Conservation (phyloP, 805 yeast species). For the Myxozyma mucilagina region DNA sequence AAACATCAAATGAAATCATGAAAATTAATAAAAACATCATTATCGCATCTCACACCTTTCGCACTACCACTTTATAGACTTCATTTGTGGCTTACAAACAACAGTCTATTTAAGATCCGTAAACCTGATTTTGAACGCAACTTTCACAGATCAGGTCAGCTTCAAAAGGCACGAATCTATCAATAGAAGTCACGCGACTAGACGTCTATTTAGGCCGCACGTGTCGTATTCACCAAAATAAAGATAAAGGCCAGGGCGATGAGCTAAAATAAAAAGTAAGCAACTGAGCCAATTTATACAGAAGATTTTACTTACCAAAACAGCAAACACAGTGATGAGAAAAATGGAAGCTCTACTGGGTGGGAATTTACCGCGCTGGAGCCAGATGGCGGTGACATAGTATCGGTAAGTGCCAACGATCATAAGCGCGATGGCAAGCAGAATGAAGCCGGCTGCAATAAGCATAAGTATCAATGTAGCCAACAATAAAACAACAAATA, state of each 20-base stretch:
- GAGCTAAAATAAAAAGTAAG: constrained; percentile 4
- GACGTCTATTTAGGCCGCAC: neutral
- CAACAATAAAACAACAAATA: neutral
- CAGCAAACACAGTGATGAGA: constrained; percentile 13
- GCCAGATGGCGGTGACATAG: constrained; percentile 28
- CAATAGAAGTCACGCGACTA: too few relatives aligned
- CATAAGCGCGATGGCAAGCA: constrained; percentile 21
- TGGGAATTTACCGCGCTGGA: constrained; percentile 29
- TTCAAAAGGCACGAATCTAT: too few relatives aligned
- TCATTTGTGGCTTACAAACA: too few relatives aligned
- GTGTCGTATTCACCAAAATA: constrained; percentile 21
- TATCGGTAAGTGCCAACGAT: constrained; percentile 23
- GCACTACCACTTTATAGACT: too few relatives aligned
- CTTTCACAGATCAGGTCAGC: too few relatives aligned
- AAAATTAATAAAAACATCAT: too few relatives aligned
- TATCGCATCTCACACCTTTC: too few relatives aligned
- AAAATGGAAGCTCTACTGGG: constrained; percentile 25
- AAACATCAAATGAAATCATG: too few relatives aligned
- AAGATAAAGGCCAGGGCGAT: constrained; percentile 19
- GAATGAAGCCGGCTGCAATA: constrained; percentile 14
- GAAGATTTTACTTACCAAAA: constrained; percentile 10
- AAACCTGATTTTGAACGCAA: too few relatives aligned
- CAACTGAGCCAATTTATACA: neutral
- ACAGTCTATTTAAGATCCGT: too few relatives aligned
- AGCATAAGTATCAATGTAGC: neutral